Evolutionary conservation across 306 rosid species (phyloP), one percentile per base, ranked within the genome.

Genomic region (Dryas drummondii): DNA sequence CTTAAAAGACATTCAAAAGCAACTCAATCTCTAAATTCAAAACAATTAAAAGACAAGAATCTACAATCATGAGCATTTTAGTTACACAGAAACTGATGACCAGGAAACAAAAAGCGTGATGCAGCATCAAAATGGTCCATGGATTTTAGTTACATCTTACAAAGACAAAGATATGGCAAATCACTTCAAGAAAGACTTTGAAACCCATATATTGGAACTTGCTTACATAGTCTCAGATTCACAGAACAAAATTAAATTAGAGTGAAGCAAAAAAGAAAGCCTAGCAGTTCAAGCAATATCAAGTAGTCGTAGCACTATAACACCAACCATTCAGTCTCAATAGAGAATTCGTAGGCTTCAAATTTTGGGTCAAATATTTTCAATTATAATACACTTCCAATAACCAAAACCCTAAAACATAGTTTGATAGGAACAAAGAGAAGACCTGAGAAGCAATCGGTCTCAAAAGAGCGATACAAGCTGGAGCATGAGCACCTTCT

Each of bases 401-500:
- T 9, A 59, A 61, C 7, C 55, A 45, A 58, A 72, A 81, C 51
- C 77, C 59, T 59, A 76, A 75, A 69, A 46, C 42, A 32, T 3
- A 42, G 32, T 9, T 37, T 10, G 71, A 37, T 5, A 60, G 49
- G 9, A 19, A 37, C 57, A 16, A 71, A 78, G 27, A 70, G 75
- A 66, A 47, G 1, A 86, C 94, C 98, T 89, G 97, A 66, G 86
- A 84, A 67, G 37, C 76, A 55, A 96, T 75, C 3, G 99, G 98
- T 73, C 84, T 82, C 15, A 91, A 87, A 58, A 96, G 92, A 50
- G 99, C 98, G 40, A 78, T 78, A 68, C 87, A 71, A 53, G 96
- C 93, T 2, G 98, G 98, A 82, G 86, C 87, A 85, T 96, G 99
- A 78, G 99, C 99, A 2, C 92, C 97, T 96, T 96, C 99, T 84